A percentile compares a stretch with the other conserved stretches of the same genome.
Evolutionary conservation across 768 basidiomycete species (phyloP).

Genomic region (Termitomyces sp.): DNA sequence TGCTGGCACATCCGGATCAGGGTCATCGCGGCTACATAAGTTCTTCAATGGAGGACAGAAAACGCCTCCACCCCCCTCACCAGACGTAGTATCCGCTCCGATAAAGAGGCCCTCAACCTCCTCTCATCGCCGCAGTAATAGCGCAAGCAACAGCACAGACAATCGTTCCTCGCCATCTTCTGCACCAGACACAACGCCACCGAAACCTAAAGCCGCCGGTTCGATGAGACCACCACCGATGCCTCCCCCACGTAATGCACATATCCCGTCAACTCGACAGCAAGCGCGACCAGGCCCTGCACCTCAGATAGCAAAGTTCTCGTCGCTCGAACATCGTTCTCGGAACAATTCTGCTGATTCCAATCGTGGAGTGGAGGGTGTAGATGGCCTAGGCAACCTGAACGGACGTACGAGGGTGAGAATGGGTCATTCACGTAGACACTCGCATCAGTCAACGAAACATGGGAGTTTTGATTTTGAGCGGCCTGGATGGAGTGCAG

Average conservation of each 20-base stretch:
- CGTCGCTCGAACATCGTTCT: conserved; percentile 9
- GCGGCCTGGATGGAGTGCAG: conserved; percentile 47
- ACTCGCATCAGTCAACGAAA: conserved; percentile 40
- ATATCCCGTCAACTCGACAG: conserved; percentile 17
- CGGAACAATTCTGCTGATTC: conserved; percentile 33
- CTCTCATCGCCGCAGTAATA: conserved; percentile 16
- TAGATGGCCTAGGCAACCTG: conserved; percentile 22
- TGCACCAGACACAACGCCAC: conserved; percentile 3
- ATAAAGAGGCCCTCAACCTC: conserved; percentile 10
- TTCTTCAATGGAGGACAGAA: conserved; percentile 15
- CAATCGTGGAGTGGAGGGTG: conserved; percentile 25
- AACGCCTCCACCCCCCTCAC: conserved; percentile 11
- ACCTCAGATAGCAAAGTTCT: conserved; percentile 6
- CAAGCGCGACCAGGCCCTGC: conserved; percentile 7
- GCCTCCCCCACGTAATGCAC: neutral
- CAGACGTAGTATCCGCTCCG: conserved; percentile 16
- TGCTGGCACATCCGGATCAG: conserved; percentile 22
- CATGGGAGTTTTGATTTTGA: conserved; percentile 80
- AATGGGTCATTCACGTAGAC: conserved; percentile 4
- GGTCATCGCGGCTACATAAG: conserved; percentile 16
- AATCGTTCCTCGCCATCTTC: conserved; percentile 9
- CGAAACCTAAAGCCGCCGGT: conserved; percentile 3
- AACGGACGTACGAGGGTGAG: conserved; percentile 16
- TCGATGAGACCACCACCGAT: conserved; percentile 9
- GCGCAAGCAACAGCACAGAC: conserved; percentile 10